Conservation (phyloP, 2,329 filamentous ascomycete species). For the Clarireedia hainanense region DNA sequence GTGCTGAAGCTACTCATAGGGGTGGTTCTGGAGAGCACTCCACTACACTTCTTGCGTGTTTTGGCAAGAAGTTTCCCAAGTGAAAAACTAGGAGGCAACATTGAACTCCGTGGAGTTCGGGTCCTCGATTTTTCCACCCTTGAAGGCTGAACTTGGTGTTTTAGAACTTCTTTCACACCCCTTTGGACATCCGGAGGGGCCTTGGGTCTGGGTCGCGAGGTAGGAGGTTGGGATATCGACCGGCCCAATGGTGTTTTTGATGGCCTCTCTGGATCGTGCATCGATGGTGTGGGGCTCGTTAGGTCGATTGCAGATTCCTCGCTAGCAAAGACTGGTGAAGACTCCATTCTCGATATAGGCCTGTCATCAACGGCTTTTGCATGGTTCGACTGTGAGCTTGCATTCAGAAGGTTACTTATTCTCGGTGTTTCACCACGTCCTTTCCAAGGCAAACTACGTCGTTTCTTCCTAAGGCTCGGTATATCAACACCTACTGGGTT, state of each 20-base stretch:
- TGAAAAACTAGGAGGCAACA: neutral
- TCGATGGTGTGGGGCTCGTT: no score
- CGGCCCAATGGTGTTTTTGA: neutral
- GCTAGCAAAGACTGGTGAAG: neutral
- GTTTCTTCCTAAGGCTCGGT: neutral
- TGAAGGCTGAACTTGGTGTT: neutral
- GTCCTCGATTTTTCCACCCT: neutral
- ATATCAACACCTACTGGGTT: neutral
- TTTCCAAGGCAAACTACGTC: neutral
- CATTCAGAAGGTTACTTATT: no score
- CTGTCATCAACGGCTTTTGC: no score
- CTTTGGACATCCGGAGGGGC: neutral
- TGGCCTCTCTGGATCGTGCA: neutral
- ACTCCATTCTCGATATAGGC: no score
- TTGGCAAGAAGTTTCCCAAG: constrained; percentile 5
- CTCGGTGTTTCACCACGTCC: no score
- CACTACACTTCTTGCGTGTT: neutral
- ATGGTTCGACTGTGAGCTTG: no score
- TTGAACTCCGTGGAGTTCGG: neutral
- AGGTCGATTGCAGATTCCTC: neutral
- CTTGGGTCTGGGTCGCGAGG: neutral
- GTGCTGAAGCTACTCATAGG: constrained; percentile 2
- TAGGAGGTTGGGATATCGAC: neutral
- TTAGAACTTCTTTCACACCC: neutral
- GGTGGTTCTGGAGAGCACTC: neutral